Conservation (phyloP, 2,329 filamentous ascomycete genomes). For the Aspergillus pseudoviridinutans region DNA sequence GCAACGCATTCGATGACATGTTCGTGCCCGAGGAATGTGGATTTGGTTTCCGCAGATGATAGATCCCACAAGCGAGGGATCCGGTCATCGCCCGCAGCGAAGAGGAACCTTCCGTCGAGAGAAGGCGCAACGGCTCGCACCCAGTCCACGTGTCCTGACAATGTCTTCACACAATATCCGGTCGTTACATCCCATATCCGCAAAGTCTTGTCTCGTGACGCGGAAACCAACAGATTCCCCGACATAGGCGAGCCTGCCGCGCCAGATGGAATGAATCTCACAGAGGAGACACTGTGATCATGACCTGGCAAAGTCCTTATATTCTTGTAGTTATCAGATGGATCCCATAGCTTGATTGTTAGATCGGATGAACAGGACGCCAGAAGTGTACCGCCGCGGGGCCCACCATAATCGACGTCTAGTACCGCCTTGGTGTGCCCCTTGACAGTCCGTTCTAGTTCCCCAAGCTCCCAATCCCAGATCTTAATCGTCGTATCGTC, state of each 20-base stretch:
- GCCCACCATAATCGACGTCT: conserved; percentile 87
- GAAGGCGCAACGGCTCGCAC: conserved; percentile 84
- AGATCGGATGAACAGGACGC: conserved; percentile 84
- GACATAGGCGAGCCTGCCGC: conserved; percentile 73
- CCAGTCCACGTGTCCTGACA: conserved; percentile 82
- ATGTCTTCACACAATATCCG: conserved; percentile 87
- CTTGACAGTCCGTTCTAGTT: conserved; percentile 85
- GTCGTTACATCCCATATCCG: conserved; percentile 91
- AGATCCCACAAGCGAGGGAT: conserved; percentile 83
- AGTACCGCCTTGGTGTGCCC: conserved; percentile 85
- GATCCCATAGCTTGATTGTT: conserved; percentile 94
- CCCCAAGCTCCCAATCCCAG: conserved; percentile 94
- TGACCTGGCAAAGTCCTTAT: conserved; percentile 87
- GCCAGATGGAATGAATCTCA: conserved; percentile 82
- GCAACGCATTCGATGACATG: conserved; percentile 80
- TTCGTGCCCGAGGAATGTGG: conserved; percentile 77
- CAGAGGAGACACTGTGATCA: conserved; percentile 84
- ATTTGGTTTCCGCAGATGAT: conserved; percentile 67
- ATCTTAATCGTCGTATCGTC: conserved; percentile 95
- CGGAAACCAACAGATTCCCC: conserved; percentile 80
- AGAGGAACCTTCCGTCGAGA: conserved; percentile 73
- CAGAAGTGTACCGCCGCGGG: conserved; percentile 71
- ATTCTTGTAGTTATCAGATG: conserved; percentile 89
- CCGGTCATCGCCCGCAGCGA: conserved; percentile 80
- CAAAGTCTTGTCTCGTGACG: conserved; percentile 78